These are phyloP conservation scores for Calocybe cyanea DNA, from an alignment of 768 basidiomycete species.

Conservation along the genomic window DNA sequence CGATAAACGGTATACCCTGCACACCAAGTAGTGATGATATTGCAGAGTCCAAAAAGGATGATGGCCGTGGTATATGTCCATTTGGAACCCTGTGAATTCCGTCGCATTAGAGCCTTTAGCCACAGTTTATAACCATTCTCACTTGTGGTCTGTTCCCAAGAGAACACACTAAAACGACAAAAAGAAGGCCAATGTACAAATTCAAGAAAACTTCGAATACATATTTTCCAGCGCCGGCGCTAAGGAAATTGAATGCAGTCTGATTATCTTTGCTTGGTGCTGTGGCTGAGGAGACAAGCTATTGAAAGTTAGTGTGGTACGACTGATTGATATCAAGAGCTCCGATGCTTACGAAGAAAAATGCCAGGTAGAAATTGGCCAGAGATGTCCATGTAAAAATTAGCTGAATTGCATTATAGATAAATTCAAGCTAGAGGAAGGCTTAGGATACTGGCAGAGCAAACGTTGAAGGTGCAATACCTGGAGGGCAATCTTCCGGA, in stretches of 20 bases:
- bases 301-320: conserved; percentile 16
- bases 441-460: neutral
- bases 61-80: conserved; percentile 79
- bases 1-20: conserved; percentile 89
- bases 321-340: neutral
- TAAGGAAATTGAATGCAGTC: conserved; percentile 84
- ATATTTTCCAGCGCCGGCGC: conserved; percentile 61
- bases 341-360: conserved; percentile 76
- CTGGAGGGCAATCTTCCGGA: conserved; percentile 75
- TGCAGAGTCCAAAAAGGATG: conserved; percentile 74
- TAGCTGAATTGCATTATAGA: conserved; percentile 87
- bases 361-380: conserved; percentile 91
- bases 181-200: conserved; percentile 82
- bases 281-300: conserved; percentile 84
- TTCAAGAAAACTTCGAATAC: conserved; percentile 77
- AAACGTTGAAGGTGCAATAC: conserved; percentile 29
- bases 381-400: conserved; percentile 93
- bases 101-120: neutral
- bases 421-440: conserved; percentile 67
- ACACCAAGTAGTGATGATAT: conserved; percentile 80
- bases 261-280: conserved; percentile 29
- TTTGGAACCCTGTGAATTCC: conserved; percentile 62
- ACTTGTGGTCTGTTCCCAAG: conserved; percentile 85
- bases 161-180: conserved; percentile 80
- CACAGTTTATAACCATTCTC: conserved; percentile 5